Evolutionary conservation across 179 eudicot genomes (phyloP).

Genomic region (Beta macrorhiza): DNA sequence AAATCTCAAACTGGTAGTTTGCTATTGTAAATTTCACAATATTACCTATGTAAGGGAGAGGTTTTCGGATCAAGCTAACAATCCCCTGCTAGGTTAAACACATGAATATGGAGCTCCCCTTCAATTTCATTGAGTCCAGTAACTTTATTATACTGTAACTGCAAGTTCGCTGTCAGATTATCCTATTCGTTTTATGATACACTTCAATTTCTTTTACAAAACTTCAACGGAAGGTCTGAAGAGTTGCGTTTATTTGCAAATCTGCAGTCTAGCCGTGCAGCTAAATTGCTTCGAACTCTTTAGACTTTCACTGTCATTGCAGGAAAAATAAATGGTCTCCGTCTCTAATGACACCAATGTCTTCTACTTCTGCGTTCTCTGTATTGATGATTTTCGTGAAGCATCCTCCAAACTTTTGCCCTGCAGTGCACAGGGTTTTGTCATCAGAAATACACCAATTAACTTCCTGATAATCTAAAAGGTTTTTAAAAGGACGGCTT

Average conservation of each 20-base stretch:
- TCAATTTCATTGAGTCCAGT: not conserved
- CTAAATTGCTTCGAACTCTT: conserved; percentile 4
- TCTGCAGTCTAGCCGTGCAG: conserved; percentile 3
- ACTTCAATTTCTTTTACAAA: conserved; percentile 11
- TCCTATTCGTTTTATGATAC: not conserved
- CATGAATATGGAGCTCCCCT: not conserved
- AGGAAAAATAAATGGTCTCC: conserved; percentile 75
- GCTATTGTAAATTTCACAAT: not conserved
- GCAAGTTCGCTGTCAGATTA: not conserved
- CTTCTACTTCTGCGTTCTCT: conserved; percentile 83
- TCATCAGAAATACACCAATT: not conserved
- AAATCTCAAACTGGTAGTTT: not conserved
- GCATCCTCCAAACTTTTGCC: conserved; percentile 59
- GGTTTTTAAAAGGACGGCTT: conserved; percentile 22
- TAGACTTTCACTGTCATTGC: not conserved
- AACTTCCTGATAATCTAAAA: no score
- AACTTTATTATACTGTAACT: conserved; percentile 9
- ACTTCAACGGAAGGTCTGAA: not conserved
- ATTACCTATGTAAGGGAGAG: not conserved
- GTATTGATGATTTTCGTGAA: conserved; percentile 50
- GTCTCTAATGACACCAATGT: conserved; percentile 66
- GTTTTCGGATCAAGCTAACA: not conserved
- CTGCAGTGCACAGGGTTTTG: conserved; percentile 52
- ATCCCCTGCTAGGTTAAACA: not conserved
- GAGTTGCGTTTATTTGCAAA: conserved; percentile 12